Conservation (phyloP, 208 protist species). For the Phytomonas sp. region DNA sequence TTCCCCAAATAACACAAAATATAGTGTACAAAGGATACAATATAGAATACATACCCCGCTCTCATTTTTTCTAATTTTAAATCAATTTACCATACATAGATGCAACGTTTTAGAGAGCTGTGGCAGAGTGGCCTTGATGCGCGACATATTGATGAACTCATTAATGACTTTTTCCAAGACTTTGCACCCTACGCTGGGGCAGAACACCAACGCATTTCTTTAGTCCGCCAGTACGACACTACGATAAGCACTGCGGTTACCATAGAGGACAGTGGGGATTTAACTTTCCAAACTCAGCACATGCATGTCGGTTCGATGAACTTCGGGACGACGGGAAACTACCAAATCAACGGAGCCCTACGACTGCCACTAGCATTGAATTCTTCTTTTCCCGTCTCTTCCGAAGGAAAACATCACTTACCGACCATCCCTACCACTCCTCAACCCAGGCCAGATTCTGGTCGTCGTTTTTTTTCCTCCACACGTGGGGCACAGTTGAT, state of each 20-base stretch:
- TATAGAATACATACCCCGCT: background rate
- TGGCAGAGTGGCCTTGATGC: constrained; percentile 51
- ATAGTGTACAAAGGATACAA: background rate
- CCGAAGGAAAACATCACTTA: background rate
- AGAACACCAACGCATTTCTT: constrained; percentile 49
- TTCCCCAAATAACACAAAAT: background rate
- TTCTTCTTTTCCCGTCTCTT: constrained; percentile 1
- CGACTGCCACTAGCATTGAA: constrained; percentile 22
- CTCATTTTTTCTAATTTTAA: constrained; percentile 11
- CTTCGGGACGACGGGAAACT: constrained; percentile 34
- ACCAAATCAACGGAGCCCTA: constrained; percentile 27
- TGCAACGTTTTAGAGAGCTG: constrained; percentile 16
- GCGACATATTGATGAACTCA: constrained; percentile 63
- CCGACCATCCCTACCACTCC: background rate
- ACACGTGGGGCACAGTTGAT: constrained; percentile 15
- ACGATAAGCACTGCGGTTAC: constrained; percentile 21
- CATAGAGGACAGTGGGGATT: constrained; percentile 41
- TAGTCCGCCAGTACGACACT: constrained; percentile 31
- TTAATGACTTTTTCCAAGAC: constrained; percentile 49
- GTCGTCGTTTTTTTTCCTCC: constrained; percentile 6
- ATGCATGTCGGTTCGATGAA: constrained; percentile 22
- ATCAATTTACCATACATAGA: constrained; percentile 7
- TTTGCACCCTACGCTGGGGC: constrained; percentile 78
- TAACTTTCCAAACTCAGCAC: constrained; percentile 25
- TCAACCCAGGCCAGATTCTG: background rate